These are phyloP conservation scores for Melampsora abietis-canadensis DNA, from an alignment of 1,284 basidiomycete species.

Conservation along the genomic window DNA sequence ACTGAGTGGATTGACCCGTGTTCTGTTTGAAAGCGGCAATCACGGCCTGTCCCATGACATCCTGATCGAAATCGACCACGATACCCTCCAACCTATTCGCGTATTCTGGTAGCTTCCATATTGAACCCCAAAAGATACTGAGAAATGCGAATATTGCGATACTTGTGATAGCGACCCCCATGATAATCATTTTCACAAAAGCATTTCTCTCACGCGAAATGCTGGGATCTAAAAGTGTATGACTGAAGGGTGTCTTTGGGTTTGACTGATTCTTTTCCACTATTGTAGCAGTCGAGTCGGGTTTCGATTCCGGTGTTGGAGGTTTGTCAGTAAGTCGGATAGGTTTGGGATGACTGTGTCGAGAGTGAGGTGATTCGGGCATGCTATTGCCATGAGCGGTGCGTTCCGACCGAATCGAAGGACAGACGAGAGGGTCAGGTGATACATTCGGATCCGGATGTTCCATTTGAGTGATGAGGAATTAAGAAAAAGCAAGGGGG, in stretches of 20 bases:
- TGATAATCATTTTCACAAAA: neutral
- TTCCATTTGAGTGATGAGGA: neutral
- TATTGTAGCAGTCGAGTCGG: neutral
- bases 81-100: slow-evolving; percentile 17
- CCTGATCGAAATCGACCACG: slow-evolving; percentile 27
- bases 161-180: neutral
- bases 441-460: too few relatives aligned
- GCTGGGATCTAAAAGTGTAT: neutral
- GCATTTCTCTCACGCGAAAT: neutral
- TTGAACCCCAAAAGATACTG: slow-evolving; percentile 35
- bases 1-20: slow-evolving; percentile 14
- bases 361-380: neutral
- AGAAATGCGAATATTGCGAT: slow-evolving; percentile 8
- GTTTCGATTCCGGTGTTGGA: neutral
- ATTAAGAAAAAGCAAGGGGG: neutral
- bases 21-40: slow-evolving; percentile 5
- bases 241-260: neutral
- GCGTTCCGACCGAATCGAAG: neutral
- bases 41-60: slow-evolving; percentile 28
- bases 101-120: slow-evolving; percentile 23
- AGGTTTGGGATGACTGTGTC: neutral
- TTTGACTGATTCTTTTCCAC: neutral
- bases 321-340: neutral
- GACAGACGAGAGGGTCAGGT: neutral
- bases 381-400: neutral